These are phyloP conservation scores for Lentinula detonsa DNA, from an alignment of 768 basidiomycete genomes.

Conservation along the genomic window DNA sequence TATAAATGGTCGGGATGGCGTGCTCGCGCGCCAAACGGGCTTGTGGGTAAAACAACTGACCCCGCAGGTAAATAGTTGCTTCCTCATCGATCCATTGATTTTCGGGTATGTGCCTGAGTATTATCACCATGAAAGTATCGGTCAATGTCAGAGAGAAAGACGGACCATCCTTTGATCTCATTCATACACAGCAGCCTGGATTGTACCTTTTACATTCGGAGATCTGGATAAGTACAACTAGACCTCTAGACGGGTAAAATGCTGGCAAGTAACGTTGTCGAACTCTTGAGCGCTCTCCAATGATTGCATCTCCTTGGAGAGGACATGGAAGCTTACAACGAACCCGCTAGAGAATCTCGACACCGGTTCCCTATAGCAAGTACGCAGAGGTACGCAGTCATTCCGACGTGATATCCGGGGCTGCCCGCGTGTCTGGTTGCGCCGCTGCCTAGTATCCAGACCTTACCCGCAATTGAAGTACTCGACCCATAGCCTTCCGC, in stretches of 20 bases:
- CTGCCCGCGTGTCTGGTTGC: too few species aligned
- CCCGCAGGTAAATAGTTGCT: too few species aligned
- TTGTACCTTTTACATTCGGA: too few species aligned
- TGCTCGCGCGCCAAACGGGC: conserved; percentile 26
- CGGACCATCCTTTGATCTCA: too few species aligned
- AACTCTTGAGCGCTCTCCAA: neutral
- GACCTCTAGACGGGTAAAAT: too few species aligned
- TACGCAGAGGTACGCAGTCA: neutral
- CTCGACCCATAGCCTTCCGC: neutral
- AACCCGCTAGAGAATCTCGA: neutral
- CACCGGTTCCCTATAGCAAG: neutral
- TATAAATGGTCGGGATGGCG: too few species aligned
- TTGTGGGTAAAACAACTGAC: conserved; percentile 27
- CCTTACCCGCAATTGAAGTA: neutral
- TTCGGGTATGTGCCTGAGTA: neutral
- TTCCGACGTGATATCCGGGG: neutral
- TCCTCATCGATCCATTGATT: neutral
- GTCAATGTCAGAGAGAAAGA: too few species aligned
- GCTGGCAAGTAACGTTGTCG: neutral
- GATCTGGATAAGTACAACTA: too few species aligned
- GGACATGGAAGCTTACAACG: neutral
- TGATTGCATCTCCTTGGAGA: neutral
- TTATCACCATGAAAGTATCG: too few species aligned
- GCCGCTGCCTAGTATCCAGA: too few species aligned
- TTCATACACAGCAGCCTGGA: too few species aligned